Conservation (phyloP, 768 basidiomycete genomes). For the Tephrocybe rancida region DNA sequence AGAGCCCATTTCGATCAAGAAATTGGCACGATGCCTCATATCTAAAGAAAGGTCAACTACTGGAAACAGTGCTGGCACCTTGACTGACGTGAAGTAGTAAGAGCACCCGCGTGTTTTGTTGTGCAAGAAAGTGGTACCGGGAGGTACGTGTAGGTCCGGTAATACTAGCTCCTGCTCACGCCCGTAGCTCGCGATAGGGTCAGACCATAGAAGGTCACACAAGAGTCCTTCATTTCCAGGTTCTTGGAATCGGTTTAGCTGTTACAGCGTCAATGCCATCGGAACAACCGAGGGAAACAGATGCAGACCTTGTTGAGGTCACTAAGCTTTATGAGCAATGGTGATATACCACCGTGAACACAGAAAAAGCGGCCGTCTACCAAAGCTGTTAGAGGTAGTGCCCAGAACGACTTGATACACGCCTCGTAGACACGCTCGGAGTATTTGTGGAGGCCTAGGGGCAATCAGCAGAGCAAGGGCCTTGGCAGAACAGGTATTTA, state of each 20-base stretch:
- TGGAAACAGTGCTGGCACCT: neutral
- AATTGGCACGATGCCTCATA: conserved; percentile 93
- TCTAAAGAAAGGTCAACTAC: conserved; percentile 34
- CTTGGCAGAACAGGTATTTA: conserved; percentile 34
- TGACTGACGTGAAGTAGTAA: conserved; percentile 85
- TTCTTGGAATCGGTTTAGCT: conserved; percentile 93
- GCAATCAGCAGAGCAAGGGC: neutral
- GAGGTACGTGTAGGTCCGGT: conserved; percentile 54
- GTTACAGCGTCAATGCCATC: neutral
- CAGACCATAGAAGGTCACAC: conserved; percentile 96
- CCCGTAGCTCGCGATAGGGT: conserved; percentile 89
- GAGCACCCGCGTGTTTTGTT: conserved; percentile 91
- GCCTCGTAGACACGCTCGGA: conserved; percentile 87
- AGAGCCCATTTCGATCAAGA: conserved; percentile 85
- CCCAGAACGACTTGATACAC: conserved; percentile 87
- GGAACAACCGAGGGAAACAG: conserved; percentile 8
- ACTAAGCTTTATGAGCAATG: conserved; percentile 76
- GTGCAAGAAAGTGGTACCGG: conserved; percentile 68
- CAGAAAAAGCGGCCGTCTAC: conserved; percentile 97
- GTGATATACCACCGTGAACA: conserved; percentile 95
- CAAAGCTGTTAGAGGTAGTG: conserved; percentile 87
- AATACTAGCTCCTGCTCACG: conserved; percentile 64
- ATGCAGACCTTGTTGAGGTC: conserved; percentile 67
- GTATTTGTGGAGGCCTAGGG: conserved; percentile 87
- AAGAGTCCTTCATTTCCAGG: conserved; percentile 90